phyloP scores from a whole-genome alignment of 2,329 filamentous ascomycete species.

The Claviceps capensis region DNA sequence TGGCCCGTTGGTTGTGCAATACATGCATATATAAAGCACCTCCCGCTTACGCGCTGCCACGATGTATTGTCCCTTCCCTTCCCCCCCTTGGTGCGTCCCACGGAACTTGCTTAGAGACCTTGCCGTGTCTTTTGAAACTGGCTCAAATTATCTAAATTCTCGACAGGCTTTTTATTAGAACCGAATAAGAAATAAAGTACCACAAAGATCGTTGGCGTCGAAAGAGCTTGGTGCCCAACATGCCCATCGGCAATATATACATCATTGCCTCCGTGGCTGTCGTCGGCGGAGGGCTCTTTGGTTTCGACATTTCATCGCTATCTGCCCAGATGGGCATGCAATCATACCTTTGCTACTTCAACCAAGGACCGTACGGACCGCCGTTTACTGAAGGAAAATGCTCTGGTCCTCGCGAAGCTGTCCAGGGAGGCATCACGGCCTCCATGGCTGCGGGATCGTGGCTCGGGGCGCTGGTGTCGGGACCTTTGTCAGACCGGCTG shows the following conservation, averaged over 20 bases:
- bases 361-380: constrained; percentile 20
- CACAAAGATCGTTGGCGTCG: background rate
- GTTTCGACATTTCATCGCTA: constrained; percentile 56
- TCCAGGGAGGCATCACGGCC: constrained; percentile 38
- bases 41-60: background rate
- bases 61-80: background rate
- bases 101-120: background rate
- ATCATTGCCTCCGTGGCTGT: constrained; percentile 22
- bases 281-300: constrained; percentile 33
- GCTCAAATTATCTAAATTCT: background rate
- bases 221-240: constrained; percentile 6
- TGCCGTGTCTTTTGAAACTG: background rate
- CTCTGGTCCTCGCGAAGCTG: constrained; percentile 23
- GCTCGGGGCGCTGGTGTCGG: constrained; percentile 33
- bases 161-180: background rate
- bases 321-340: constrained; percentile 28
- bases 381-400: constrained; percentile 18
- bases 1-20: background rate
- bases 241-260: constrained; percentile 21
- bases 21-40: background rate
- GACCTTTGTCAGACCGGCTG: constrained; percentile 33
- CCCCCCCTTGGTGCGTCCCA: background rate
- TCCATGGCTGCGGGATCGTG: constrained; percentile 39
- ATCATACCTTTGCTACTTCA: constrained; percentile 25
- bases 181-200: background rate